These are phyloP conservation scores for Kalanchoe fedtschenkoi DNA, from an alignment of 164 flowering plant species.

Conservation along the genomic window DNA sequence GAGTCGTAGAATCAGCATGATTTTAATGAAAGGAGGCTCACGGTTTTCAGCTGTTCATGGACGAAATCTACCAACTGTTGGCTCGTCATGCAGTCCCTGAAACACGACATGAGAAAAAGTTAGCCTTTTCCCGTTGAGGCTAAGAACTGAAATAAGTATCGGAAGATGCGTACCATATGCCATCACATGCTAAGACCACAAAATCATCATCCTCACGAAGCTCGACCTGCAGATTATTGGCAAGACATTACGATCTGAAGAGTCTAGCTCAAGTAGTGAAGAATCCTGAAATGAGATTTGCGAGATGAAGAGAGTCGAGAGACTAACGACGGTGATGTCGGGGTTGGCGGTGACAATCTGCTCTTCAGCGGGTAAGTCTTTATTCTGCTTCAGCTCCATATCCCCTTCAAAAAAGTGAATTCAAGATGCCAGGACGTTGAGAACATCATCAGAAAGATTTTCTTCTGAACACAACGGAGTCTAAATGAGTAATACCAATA, in stretches of 20 bases:
- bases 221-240: conserved; percentile 61
- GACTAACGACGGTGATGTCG: conserved; percentile 68
- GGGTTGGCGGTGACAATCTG: conserved; percentile 97
- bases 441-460: too few species aligned
- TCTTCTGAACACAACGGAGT: too few species aligned
- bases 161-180: conserved; percentile 58
- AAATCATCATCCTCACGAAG: conserved; percentile 95
- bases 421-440: too few species aligned
- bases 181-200: conserved; percentile 93
- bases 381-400: conserved; percentile 97
- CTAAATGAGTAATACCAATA: conserved; percentile 49
- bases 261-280: too few species aligned
- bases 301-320: not conserved
- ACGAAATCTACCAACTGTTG: conserved; percentile 93
- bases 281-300: too few species aligned
- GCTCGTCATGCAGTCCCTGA: conserved; percentile 99
- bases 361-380: conserved; percentile 77
- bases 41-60: conserved; percentile 58
- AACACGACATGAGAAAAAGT: not conserved
- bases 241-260: too few species aligned
- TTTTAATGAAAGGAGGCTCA: conserved; percentile 20
- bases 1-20: not conserved
- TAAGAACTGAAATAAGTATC: too few species aligned
- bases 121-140: too few species aligned
- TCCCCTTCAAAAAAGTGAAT: conserved; percentile 56